Evolutionary conservation across 129 eudicot species (phyloP).

Genomic region (Flaveria brownii): DNA sequence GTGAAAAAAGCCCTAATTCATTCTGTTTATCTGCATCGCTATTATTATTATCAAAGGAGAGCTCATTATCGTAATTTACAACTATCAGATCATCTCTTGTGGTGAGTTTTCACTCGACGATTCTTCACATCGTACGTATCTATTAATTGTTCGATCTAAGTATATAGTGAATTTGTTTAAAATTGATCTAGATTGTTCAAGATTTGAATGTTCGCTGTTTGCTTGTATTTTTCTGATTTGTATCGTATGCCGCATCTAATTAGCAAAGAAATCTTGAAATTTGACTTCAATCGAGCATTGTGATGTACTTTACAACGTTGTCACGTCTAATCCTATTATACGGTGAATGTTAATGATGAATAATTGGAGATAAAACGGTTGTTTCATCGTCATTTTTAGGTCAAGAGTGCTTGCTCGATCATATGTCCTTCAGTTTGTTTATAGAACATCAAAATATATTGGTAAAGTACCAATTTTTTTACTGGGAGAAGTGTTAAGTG

Average conservation of each 20-base stretch:
- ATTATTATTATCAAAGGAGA: constrained; percentile 7
- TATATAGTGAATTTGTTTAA: not conserved
- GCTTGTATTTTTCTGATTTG: not conserved
- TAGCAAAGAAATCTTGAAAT: not conserved
- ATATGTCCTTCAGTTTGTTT: not conserved
- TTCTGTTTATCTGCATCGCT: not conserved
- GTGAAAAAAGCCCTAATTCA: constrained; percentile 28
- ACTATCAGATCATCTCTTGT: constrained; percentile 7
- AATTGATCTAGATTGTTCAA: constrained; percentile 13
- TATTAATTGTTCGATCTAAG: constrained; percentile 9
- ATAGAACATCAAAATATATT: not conserved
- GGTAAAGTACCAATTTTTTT: not conserved
- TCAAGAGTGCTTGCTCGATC: not conserved
- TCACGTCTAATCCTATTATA: not conserved
- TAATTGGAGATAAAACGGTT: not conserved
- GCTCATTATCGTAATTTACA: not conserved
- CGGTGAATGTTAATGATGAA: not conserved
- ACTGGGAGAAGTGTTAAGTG: not conserved
- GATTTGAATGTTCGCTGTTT: not conserved
- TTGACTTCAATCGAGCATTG: constrained; percentile 20
- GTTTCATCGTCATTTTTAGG: not conserved
- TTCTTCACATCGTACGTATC: constrained; percentile 25
- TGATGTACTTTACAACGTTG: constrained; percentile 6
- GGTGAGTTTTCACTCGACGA: constrained; percentile 11
- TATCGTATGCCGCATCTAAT: not conserved